Evolutionary conservation across 1,284 basidiomycete genomes (phyloP), one percentile per base, ranked within the genome.

Genomic region (Hemileia vastatrix): DNA sequence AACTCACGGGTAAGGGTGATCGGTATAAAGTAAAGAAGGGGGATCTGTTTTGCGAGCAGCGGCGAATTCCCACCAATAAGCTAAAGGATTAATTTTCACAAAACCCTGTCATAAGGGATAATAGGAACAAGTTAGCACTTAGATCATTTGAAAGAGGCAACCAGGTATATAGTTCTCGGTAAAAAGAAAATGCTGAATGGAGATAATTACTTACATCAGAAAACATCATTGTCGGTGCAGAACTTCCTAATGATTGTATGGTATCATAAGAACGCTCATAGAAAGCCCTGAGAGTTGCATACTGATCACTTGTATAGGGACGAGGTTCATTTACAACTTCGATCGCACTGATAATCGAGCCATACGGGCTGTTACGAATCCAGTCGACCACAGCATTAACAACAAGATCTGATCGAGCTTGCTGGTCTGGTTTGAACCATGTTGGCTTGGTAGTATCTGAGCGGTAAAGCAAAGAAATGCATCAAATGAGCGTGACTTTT

Each of bases 1-100:
- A n/a, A n/a, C n/a, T n/a, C n/a, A n/a, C n/a, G 67, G 67, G 62
- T 68, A 54, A n/a, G 72, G 71, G 65, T 74, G 72, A 47, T 72
- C 71, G 19, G 69, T 71, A 55, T 68, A 67, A 45, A 72, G 63
- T 54, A 75, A 50, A 21, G 65, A 66, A 6, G 57, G 50, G 2
- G 57, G 57, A n/a, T 43, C 19, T 23, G 57, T 59, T 15, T 67
- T 59, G 9, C 70, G 73, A n/a, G 40, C 64, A 4, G 55, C 33
- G 18, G 66, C 66, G 31, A 65, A 65, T 6, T 51, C 58, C 19
- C 48, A 53, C 48, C 66, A 48, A 57, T 48, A 52, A 36, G 48
- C 32, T 4, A 43, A 54, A 50, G 48, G 32, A 27, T 55, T 33
- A 6, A 57, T 65, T 23, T 33, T 27, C 43, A 62, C 64, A 43